phyloP scores from a whole-genome alignment of 768 basidiomycete species.

The Psilocybe tampanensis region DNA sequence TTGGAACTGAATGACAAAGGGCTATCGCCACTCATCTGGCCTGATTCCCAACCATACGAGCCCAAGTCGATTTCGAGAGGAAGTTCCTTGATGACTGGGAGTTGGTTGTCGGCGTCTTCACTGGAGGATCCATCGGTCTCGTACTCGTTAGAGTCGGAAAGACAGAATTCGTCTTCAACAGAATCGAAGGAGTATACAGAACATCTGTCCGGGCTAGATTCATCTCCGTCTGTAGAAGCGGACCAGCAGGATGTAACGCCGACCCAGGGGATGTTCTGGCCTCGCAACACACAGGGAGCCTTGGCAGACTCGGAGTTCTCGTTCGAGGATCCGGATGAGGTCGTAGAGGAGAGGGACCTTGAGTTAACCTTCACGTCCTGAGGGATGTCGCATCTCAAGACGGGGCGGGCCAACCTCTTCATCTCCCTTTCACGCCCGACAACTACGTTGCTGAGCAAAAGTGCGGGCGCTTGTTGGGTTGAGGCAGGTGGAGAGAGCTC shows the following conservation, averaged over 20 bases:
- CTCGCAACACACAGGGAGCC: neutral
- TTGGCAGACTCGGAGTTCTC: neutral
- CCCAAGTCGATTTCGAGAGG: neutral
- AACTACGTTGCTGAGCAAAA: neutral
- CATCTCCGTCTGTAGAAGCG: neutral
- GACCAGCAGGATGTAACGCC: conserved; percentile 12
- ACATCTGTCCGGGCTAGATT: neutral
- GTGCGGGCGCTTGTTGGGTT: neutral
- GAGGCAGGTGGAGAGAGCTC: conserved; percentile 11
- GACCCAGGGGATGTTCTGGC: conserved; percentile 11
- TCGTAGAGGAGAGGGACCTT: conserved; percentile 9
- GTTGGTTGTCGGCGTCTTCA: neutral
- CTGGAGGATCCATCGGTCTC: neutral
- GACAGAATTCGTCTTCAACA: neutral
- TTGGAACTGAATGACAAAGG: conserved; percentile 15
- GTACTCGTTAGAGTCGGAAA: neutral
- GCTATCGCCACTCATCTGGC: neutral
- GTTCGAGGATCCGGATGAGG: conserved; percentile 17
- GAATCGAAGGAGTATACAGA: neutral
- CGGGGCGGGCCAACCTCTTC: conserved; percentile 12
- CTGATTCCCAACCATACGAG: neutral
- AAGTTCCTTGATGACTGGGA: neutral
- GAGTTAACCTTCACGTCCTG: neutral
- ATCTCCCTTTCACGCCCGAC: conserved; percentile 6
- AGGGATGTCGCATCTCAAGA: conserved; percentile 29